These are phyloP conservation scores for Pyrus hybrid DNA, from an alignment of 331 rosid genomes.

Conservation along the genomic window DNA sequence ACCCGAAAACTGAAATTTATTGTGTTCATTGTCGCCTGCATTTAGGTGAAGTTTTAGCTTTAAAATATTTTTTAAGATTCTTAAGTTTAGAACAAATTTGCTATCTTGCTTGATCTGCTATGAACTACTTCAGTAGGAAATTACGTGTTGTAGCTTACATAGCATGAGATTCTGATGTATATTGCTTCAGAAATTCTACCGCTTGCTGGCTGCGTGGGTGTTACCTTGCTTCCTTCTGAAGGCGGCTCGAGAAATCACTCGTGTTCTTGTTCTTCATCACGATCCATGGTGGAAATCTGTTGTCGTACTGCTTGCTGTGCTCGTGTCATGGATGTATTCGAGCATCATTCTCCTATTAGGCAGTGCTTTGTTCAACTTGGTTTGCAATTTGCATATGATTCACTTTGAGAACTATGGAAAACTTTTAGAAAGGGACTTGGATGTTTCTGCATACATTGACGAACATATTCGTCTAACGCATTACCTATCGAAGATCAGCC, in stretches of 20 bases:
- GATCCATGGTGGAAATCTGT: slow-evolving; percentile 25
- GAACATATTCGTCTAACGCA: slow-evolving; percentile 32
- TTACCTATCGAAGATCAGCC: slow-evolving; percentile 44
- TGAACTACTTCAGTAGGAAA: background rate
- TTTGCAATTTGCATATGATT: slow-evolving; percentile 38
- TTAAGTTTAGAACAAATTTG: background rate
- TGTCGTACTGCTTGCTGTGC: slow-evolving; percentile 17
- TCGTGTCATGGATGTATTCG: slow-evolving; percentile 31
- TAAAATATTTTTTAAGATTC: background rate
- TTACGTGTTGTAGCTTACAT: background rate
- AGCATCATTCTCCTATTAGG: slow-evolving; percentile 25
- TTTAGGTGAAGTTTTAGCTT: background rate
- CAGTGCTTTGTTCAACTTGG: slow-evolving; percentile 30
- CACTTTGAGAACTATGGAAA: slow-evolving; percentile 43
- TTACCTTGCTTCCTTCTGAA: slow-evolving; percentile 33
- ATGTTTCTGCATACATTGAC: slow-evolving; percentile 27
- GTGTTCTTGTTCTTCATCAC: background rate
- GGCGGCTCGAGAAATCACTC: slow-evolving; percentile 26
- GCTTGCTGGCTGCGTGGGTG: slow-evolving; percentile 26
- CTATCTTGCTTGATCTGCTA: background rate
- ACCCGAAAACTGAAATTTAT: too few relatives aligned
- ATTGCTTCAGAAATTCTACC: slow-evolving; percentile 23
- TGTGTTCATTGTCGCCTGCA: background rate
- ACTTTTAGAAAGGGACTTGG: slow-evolving; percentile 35
- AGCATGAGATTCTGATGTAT: background rate